Conservation (phyloP, 75 land plant species). For the Chamaecyparis obtusa region DNA sequence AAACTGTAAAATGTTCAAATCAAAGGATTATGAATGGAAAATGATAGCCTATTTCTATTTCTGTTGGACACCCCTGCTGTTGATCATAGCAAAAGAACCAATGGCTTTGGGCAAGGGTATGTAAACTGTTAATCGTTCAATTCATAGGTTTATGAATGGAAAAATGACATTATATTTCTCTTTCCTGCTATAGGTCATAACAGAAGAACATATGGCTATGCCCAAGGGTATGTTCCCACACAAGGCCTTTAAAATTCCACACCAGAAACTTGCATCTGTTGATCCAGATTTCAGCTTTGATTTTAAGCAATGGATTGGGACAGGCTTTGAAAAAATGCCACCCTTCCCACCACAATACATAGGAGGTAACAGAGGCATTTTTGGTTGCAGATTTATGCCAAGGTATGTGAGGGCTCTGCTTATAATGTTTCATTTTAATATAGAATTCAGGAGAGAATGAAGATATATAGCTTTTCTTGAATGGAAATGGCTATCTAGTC, state of each 20-base stretch:
- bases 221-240: conserved; percentile 21
- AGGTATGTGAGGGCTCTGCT: conserved; percentile 17
- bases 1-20: neutral
- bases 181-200: neutral
- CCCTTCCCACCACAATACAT: conserved; percentile 23
- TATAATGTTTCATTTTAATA: neutral
- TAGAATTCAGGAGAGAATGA: neutral
- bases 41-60: neutral
- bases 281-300: conserved; percentile 10
- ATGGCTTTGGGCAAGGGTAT: too few species aligned
- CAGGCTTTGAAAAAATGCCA: conserved; percentile 18
- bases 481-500: too few species aligned
- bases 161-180: neutral
- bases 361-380: conserved; percentile 24
- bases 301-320: conserved; percentile 30
- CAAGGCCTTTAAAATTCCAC: conserved; percentile 4
- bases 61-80: neutral
- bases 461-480: neutral
- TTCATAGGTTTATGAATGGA: too few species aligned
- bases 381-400: conserved; percentile 24
- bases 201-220: conserved; percentile 11
- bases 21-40: neutral
- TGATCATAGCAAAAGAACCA: neutral
- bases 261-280: conserved; percentile 15
- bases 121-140: too few species aligned